Percentiles rank a stretch among this genome's conserved stretches.
Conservation (phyloP, 768 basidiomycete species). For the Lentinula edodes region DNA sequence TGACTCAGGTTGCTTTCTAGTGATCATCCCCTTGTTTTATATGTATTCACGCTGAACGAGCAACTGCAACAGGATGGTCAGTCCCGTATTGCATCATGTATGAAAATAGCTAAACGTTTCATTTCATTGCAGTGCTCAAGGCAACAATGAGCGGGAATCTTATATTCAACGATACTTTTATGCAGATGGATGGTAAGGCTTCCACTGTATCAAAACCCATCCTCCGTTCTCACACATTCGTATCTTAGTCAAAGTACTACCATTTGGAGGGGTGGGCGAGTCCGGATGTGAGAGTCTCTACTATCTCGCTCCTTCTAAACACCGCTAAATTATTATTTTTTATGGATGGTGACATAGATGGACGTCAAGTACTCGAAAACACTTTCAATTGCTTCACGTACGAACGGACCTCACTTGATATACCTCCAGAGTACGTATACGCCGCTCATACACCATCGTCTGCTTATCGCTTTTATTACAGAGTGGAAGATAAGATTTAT, state of each 20-base stretch:
- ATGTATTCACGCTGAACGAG: slow-evolving; percentile 64
- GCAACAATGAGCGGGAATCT: slow-evolving; percentile 70
- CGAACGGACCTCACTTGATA: neutral
- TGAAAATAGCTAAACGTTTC: neutral
- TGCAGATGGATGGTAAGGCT: slow-evolving; percentile 53
- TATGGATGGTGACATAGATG: neutral
- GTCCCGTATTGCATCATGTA: slow-evolving; percentile 7
- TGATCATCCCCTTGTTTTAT: slow-evolving; percentile 70
- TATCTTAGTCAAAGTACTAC: slow-evolving; percentile 48
- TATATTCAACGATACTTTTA: slow-evolving; percentile 61
- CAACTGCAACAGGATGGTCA: slow-evolving; percentile 58
- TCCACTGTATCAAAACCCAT: too few relatives aligned
- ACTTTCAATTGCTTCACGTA: slow-evolving; percentile 8
- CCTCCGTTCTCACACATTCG: neutral
- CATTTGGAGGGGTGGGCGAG: slow-evolving; percentile 69
- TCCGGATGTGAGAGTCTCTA: slow-evolving; percentile 55
- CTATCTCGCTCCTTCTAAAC: neutral
- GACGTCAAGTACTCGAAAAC: slow-evolving; percentile 7
- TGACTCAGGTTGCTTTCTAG: neutral
- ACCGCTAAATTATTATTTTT: neutral
- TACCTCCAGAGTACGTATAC: slow-evolving; percentile 2
- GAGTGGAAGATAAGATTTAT: neutral
- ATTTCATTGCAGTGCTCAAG: slow-evolving; percentile 44
- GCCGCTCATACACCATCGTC: neutral
- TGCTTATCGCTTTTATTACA: neutral